Conservation (phyloP, 768 basidiomycete genomes). For the Podaxis carcinomalis region DNA sequence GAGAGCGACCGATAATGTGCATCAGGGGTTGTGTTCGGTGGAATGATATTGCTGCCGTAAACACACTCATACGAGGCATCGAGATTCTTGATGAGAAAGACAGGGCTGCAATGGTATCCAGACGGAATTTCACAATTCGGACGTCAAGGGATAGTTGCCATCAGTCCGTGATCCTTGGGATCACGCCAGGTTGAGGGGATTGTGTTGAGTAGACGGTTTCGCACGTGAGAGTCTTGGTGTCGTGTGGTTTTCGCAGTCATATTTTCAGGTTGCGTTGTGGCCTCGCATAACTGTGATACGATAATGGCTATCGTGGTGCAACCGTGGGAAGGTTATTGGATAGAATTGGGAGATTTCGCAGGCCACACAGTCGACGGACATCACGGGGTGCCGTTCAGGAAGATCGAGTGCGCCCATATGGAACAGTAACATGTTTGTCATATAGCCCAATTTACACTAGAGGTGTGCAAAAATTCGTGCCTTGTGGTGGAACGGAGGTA, state of each 20-base stretch:
- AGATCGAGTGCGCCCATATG: no score
- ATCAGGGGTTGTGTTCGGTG: neutral
- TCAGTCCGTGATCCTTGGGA: neutral
- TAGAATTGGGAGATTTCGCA: neutral
- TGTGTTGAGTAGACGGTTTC: neutral
- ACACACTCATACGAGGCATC: neutral
- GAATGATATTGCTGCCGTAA: neutral
- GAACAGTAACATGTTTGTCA: neutral
- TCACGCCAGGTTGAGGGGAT: neutral
- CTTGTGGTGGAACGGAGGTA: neutral
- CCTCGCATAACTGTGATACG: neutral
- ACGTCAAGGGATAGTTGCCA: neutral
- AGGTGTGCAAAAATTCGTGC: neutral
- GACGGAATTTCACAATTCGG: neutral
- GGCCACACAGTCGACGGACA: neutral
- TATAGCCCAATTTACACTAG: neutral
- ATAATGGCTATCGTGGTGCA: neutral
- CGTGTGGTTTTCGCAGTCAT: neutral
- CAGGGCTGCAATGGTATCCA: neutral
- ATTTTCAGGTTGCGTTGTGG: neutral
- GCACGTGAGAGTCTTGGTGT: neutral
- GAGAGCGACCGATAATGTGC: neutral
- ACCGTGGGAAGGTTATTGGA: neutral
- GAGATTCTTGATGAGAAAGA: neutral
- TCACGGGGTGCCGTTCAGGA: neutral